Evolutionary conservation across 345 rosid species (phyloP), one percentile per base, ranked within the genome.

Genomic region (Odontarrhena argentea): DNA sequence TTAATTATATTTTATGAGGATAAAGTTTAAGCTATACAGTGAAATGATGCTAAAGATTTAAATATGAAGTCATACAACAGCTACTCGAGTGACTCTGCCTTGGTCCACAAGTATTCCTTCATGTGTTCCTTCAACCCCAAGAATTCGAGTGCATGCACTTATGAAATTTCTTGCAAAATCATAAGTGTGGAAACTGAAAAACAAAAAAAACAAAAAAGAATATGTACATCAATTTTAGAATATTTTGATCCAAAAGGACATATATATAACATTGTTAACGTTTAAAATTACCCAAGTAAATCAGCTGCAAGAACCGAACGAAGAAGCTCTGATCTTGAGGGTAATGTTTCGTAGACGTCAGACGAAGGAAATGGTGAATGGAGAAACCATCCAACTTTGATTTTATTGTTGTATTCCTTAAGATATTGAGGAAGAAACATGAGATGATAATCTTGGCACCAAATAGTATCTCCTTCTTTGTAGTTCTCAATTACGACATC

Each of bases 381-480:
- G 77, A 92, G 98, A 83, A 92, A 92, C 98, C 98, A 92, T 41
- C 98, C 98, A 77, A 92, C 96, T 82, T 89, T 92, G 86, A 89
- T 92, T 3, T 77, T 60, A 47, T 36, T 78, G 74, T 89, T 87
- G 67, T 85, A 55, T 14, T 89, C 89, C 76, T 92, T 92, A 8
- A 92, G 77, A 78, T 87, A 92, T 77, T 89, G 82, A 4, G 98
- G 98, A 51, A 92, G 98, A 78, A 77, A 89, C 98, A 92, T 89
- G 46, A 92, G 86, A 74, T 92, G 97, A 69, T 89, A 92, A 70
- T 92, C 98, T 78, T 89, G 98, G 79, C 93, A 87, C 98, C 98
- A 92, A 10, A 92, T 93, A 68, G 84, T 84, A 79, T 89, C 98
- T 60, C 97, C 98, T 44, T 89, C 97, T 77, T 89, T 85, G 57